These are phyloP conservation scores for Vickermania ingenoplastis DNA, from an alignment of 208 protist species.

Conservation along the genomic window DNA sequence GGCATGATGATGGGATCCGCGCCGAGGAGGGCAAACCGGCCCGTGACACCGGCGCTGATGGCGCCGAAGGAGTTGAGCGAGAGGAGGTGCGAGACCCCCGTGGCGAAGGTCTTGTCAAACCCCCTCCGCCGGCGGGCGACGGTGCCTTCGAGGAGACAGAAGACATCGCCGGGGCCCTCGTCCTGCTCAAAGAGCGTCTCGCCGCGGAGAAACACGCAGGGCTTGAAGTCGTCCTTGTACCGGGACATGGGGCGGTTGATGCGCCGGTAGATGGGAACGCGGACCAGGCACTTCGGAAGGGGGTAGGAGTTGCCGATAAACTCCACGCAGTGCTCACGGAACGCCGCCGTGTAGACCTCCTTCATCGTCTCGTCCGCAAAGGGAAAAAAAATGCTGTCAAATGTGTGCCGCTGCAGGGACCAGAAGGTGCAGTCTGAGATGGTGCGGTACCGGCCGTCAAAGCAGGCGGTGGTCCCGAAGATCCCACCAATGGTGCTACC, in stretches of 20 bases:
- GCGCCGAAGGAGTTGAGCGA: slow-evolving; percentile 46
- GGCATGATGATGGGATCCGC: slow-evolving; percentile 81
- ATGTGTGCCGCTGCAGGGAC: slow-evolving; percentile 38
- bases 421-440: slow-evolving; percentile 77
- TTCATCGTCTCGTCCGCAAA: slow-evolving; percentile 55
- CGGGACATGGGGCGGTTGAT: slow-evolving; percentile 15
- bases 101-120: slow-evolving; percentile 26
- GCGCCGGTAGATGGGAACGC: slow-evolving; percentile 75
- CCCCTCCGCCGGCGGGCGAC: slow-evolving; percentile 38
- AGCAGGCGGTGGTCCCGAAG: slow-evolving; percentile 45
- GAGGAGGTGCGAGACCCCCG: slow-evolving; percentile 37
- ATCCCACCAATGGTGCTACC: slow-evolving; percentile 69
- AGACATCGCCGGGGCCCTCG: slow-evolving; percentile 56
- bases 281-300: slow-evolving; percentile 23
- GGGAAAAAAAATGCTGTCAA: slow-evolving; percentile 46
- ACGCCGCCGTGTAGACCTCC: slow-evolving; percentile 27
- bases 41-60: slow-evolving; percentile 26
- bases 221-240: slow-evolving; percentile 62
- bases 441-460: slow-evolving; percentile 45
- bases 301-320: slow-evolving; percentile 34
- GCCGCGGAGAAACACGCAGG: slow-evolving; percentile 50
- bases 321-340: slow-evolving; percentile 36
- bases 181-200: slow-evolving; percentile 70
- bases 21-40: slow-evolving; percentile 73
- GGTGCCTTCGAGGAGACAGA: slow-evolving; percentile 69